Evolutionary conservation across 106 monocot species (phyloP).

Genomic region (Agapanthus africanus): DNA sequence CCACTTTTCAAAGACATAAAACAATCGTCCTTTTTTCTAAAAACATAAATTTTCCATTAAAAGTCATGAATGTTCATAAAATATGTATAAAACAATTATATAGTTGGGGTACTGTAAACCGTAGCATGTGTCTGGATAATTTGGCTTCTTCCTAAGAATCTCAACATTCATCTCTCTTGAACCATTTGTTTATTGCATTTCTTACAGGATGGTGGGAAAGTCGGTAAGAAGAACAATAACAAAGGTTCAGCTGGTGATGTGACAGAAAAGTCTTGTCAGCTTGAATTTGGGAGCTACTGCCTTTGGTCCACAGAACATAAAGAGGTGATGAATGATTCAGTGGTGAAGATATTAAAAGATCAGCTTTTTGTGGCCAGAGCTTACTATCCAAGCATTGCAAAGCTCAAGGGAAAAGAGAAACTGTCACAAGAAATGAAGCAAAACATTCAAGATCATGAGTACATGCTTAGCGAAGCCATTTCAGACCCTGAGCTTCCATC

Average conservation of each 20-base stretch:
- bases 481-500: slow-evolving; percentile 53
- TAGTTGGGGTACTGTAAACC: no score
- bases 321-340: slow-evolving; percentile 34
- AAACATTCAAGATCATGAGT: slow-evolving; percentile 73
- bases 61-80: no score
- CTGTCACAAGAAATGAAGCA: slow-evolving; percentile 50
- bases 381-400: slow-evolving; percentile 64
- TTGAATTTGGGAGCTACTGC: slow-evolving; percentile 61
- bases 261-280: slow-evolving; percentile 31
- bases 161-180: no score
- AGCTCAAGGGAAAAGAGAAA: slow-evolving; percentile 41
- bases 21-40: no score
- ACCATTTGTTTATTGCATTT: no score
- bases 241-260: slow-evolving; percentile 20
- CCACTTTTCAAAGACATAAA: no score
- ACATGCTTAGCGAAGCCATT: slow-evolving; percentile 64
- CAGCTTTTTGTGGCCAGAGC: slow-evolving; percentile 65
- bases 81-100: no score
- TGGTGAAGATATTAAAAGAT: slow-evolving; percentile 48
- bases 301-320: slow-evolving; percentile 45
- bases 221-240: background rate
- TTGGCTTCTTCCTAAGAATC: no score
- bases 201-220: slow-evolving; percentile 6
- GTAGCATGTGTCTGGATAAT: no score
- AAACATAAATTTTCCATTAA: no score